Conservation (phyloP, 2,329 filamentous ascomycete genomes). For the Colletotrichum tabaci region DNA sequence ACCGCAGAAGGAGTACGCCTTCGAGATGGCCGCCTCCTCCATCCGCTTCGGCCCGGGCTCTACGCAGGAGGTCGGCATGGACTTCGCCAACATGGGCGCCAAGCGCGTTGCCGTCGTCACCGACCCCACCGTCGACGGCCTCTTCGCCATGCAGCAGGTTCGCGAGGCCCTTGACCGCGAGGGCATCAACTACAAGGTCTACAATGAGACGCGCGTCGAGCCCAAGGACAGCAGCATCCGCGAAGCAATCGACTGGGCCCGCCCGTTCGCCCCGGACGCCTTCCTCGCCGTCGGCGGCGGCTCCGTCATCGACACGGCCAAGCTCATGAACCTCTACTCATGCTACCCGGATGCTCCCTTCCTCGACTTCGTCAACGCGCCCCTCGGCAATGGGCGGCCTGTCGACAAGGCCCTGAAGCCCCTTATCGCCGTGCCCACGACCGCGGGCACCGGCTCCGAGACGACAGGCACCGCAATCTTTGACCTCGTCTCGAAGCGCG, state of each 20-base stretch:
- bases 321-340: slow-evolving; percentile 97
- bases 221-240: slow-evolving; percentile 95
- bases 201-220: slow-evolving; percentile 85
- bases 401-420: slow-evolving; percentile 80
- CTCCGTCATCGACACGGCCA: slow-evolving; percentile 97
- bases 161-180: slow-evolving; percentile 84
- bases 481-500: slow-evolving; percentile 88
- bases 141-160: slow-evolving; percentile 92
- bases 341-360: slow-evolving; percentile 94
- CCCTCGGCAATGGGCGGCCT: slow-evolving; percentile 87
- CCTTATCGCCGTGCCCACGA: slow-evolving; percentile 87
- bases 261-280: slow-evolving; percentile 85
- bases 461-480: slow-evolving; percentile 99
- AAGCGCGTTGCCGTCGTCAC: slow-evolving; percentile 94
- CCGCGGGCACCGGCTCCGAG: slow-evolving; percentile 89
- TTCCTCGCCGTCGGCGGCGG: slow-evolving; percentile 94
- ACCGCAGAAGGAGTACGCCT: slow-evolving; percentile 89
- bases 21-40: slow-evolving; percentile 96
- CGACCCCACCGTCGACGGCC: slow-evolving; percentile 83
- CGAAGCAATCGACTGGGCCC: slow-evolving; percentile 89
- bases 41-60: slow-evolving; percentile 95
- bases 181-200: slow-evolving; percentile 86
- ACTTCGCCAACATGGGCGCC: slow-evolving; percentile 91
- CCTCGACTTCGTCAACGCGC: slow-evolving; percentile 97
- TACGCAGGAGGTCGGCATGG: slow-evolving; percentile 98